Base-by-base conservation (phyloP, 78 protist genomes). In the Monocercomonoides exilis region DNA sequence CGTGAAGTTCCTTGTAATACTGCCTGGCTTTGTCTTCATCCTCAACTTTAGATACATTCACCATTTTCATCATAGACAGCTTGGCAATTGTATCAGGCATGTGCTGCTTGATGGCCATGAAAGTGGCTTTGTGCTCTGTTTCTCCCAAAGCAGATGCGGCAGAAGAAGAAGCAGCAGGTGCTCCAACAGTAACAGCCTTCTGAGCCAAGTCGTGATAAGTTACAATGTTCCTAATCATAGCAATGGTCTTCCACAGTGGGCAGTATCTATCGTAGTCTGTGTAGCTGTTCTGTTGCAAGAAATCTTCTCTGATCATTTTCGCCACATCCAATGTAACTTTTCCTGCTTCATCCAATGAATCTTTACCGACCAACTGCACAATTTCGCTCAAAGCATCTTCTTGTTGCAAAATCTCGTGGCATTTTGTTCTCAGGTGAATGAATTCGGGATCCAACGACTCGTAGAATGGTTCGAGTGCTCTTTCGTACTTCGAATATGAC, bases 221-320 rank as follows among this genome's bases (percentile, higher is more conserved):
- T 84, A 94, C 90, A 54, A 97, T 93, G 90, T 94, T 94, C 44
- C 92, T 87, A 87, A 97, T 34, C 98, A 98, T 98, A 94, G 98
- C 93, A 44, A 91, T 92, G 2, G 99, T 94, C 95, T 99, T 99
- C 92, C 93, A 96, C 93, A 98, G 95, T 87, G 99, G 99, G 92
- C 99, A 98, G 93, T 45, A 93, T 36, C 90, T 85, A 87, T 98
- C 99, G 90, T 94, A 94, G 70, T 5, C 77, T 1, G 87, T 2
- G 84, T 80, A 89, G 6, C 88, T 46, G 89, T 88, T 89, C 70
- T 92, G 94, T 84, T 95, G 98, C 4, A 99, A 92, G 96, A 92
- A 99, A 87, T 98, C 99, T 84, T 98, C 99, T 85, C 94, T 95
- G 91, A 98, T 89, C 87, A 99, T 79, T 86, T 91, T 89, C 80